A percentile compares a stretch with the other conserved stretches of the same genome.
Conservation (phyloP, 768 basidiomycete genomes). For the Agaricus sinodeliciosus region DNA sequence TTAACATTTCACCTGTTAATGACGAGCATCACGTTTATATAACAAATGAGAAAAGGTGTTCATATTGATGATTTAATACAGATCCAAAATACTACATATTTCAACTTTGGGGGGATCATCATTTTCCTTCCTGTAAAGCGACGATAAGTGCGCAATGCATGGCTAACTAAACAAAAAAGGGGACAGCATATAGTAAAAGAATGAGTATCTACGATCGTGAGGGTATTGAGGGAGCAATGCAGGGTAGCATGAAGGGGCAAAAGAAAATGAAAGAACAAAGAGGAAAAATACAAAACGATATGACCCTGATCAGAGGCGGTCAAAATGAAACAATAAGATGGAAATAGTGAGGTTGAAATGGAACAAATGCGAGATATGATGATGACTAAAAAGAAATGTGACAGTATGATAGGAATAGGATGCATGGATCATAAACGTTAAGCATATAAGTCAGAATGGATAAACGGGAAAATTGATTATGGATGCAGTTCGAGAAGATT, state of each 20-base stretch:
- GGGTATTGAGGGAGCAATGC: background rate
- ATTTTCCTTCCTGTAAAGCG: background rate
- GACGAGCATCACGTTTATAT: background rate
- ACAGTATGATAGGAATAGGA: background rate
- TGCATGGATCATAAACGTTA: constrained; percentile 12
- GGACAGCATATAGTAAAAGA: background rate
- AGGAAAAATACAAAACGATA: background rate
- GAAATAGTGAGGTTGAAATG: background rate
- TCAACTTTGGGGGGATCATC: constrained; percentile 3
- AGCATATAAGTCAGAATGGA: constrained; percentile 9
- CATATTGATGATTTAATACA: constrained; percentile 2
- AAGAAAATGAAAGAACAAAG: background rate
- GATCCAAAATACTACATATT: constrained; percentile 7
- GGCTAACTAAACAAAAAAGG: background rate
- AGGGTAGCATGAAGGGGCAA: background rate
- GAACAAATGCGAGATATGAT: background rate
- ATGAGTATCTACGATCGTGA: background rate
- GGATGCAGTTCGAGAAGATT: background rate
- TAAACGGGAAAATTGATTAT: background rate
- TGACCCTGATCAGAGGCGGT: background rate
- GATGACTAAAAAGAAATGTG: background rate
- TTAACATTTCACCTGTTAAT: background rate
- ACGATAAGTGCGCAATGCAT: constrained; percentile 1
- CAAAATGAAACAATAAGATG: background rate
- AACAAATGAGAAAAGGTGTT: background rate